Percentiles rank a stretch among this genome's conserved stretches.
These are phyloP conservation scores for Elaeis oleifera DNA, from an alignment of 202 grass and related monocot genomes.

Conservation along the genomic window DNA sequence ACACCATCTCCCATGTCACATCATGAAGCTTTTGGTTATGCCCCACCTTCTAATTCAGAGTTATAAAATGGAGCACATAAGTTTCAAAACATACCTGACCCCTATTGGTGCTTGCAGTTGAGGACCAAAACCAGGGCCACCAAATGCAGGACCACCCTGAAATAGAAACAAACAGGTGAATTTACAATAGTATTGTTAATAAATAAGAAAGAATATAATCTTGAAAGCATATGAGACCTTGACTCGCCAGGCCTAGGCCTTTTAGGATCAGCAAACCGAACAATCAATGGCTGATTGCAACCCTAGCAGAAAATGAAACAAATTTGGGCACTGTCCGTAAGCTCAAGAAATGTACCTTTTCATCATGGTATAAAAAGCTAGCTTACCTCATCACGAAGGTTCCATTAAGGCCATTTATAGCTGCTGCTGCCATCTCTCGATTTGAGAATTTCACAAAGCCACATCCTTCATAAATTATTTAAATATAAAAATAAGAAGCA, in stretches of 20 bases:
- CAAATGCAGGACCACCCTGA: conserved; percentile 91
- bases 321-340: conserved; percentile 23
- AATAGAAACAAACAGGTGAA: conserved; percentile 6
- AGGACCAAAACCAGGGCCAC: conserved; percentile 91
- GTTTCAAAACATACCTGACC: conserved; percentile 55
- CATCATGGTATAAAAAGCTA: conserved; percentile 12
- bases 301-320: conserved; percentile 45
- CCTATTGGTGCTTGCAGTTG: conserved; percentile 90
- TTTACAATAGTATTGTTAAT: not conserved
- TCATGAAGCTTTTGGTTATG: not conserved
- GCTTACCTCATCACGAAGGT: conserved; percentile 83
- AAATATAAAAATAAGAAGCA: conserved; percentile 14
- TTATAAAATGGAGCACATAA: too few species aligned
- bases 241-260: conserved; percentile 80
- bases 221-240: conserved; percentile 34
- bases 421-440: conserved; percentile 63
- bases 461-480: conserved; percentile 54
- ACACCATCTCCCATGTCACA: not conserved
- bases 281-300: conserved; percentile 90
- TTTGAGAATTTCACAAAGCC: conserved; percentile 97
- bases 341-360: conserved; percentile 9
- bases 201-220: not conserved
- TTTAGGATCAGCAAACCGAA: conserved; percentile 97
- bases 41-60: too few species aligned
- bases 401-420: conserved; percentile 80